A percentile compares a stretch with the other conserved stretches of the same genome.
Evolutionary conservation across 2,329 filamentous ascomycete species (phyloP).

Genomic region (Colletotrichum tropicicola): DNA sequence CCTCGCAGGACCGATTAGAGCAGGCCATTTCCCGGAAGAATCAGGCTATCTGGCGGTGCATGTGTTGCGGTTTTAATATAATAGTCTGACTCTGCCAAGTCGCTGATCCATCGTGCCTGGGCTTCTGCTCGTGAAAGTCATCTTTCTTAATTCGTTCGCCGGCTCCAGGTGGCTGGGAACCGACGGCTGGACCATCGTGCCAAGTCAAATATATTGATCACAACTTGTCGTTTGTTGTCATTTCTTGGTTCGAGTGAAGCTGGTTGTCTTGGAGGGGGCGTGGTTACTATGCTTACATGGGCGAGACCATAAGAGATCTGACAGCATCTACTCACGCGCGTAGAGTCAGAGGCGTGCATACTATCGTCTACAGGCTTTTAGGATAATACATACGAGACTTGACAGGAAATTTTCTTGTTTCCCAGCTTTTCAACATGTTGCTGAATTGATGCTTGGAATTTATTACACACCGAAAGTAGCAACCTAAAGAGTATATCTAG

Average conservation of each 20-base stretch:
- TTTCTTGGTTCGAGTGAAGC: not conserved
- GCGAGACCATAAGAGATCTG: too few species aligned
- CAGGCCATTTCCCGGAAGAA: not conserved
- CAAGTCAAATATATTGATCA: not conserved
- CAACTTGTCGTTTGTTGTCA: not conserved
- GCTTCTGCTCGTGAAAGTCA: not conserved
- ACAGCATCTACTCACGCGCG: not conserved
- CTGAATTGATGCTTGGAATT: too few species aligned
- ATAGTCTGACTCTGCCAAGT: not conserved
- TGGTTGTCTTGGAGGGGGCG: not conserved
- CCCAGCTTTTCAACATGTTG: too few species aligned
- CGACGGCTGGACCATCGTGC: not conserved
- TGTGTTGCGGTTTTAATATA: slow-evolving; percentile 10
- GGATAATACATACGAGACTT: too few species aligned
- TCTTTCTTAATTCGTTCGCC: not conserved
- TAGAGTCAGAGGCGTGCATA: not conserved
- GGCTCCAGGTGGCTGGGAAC: not conserved
- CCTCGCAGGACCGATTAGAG: not conserved
- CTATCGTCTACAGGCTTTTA: too few species aligned
- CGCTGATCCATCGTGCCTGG: not conserved
- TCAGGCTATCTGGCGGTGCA: not conserved
- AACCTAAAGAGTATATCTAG: too few species aligned
- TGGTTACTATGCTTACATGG: not conserved
- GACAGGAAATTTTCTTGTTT: too few species aligned
- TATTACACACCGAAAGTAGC: too few species aligned